Evolutionary conservation across 257 asterid species (phyloP).

Genomic region (Handroanthus guayacan): DNA sequence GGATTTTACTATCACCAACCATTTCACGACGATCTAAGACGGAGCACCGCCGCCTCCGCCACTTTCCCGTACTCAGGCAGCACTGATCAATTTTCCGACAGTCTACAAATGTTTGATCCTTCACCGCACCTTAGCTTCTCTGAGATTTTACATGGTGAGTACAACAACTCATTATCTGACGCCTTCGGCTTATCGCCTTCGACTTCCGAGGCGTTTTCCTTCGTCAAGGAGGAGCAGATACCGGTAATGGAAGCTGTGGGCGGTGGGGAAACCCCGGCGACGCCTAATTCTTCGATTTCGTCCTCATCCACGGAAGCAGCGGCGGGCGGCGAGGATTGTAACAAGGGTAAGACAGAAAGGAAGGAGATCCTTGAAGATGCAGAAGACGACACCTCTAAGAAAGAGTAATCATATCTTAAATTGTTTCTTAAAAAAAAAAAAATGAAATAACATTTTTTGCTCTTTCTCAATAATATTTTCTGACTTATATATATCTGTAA

Average conservation of each 20-base stretch:
- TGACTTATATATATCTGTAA: background rate
- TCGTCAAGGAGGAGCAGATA: constrained; percentile 38
- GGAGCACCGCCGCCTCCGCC: constrained; percentile 20
- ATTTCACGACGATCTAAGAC: constrained; percentile 34
- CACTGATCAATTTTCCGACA: background rate
- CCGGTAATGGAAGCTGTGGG: constrained; percentile 33
- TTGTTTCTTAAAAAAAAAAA: background rate
- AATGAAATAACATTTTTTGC: background rate
- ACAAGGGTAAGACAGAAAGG: constrained; percentile 50
- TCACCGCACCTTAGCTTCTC: constrained; percentile 49
- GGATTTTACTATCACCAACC: constrained; percentile 64
- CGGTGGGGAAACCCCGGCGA: constrained; percentile 48
- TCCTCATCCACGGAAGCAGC: constrained; percentile 66
- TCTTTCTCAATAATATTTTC: background rate
- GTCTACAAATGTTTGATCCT: constrained; percentile 59
- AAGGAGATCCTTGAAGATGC: constrained; percentile 48
- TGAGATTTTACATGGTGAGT: constrained; percentile 51
- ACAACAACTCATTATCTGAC: constrained; percentile 40
- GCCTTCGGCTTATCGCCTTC: constrained; percentile 46
- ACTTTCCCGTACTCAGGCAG: constrained; percentile 44
- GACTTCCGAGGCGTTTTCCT: constrained; percentile 37
- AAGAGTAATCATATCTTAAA: constrained; percentile 42
- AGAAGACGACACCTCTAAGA: constrained; percentile 53
- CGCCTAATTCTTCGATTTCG: constrained; percentile 71
- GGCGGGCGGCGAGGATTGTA: constrained; percentile 50